These are phyloP conservation scores for Coprinopsis marcescibilis DNA, from an alignment of 768 basidiomycete species.

Conservation along the genomic window DNA sequence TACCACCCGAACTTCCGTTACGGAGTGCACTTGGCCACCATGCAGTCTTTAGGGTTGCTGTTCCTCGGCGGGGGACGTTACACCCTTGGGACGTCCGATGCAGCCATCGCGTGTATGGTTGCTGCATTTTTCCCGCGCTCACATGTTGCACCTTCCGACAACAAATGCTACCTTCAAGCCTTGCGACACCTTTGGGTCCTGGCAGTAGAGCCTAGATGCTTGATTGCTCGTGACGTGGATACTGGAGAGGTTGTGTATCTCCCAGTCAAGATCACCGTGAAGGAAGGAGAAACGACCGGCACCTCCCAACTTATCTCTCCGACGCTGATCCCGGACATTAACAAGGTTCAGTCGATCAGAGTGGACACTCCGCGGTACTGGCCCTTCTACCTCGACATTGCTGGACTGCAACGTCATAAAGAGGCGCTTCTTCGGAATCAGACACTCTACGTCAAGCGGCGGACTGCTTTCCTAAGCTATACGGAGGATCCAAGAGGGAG, in stretches of 20 bases:
- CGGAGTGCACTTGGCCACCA: slow-evolving; percentile 84
- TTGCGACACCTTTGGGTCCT: slow-evolving; percentile 95
- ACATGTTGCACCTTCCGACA: slow-evolving; percentile 73
- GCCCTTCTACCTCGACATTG: slow-evolving; percentile 83
- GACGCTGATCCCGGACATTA: slow-evolving; percentile 86
- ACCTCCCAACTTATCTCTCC: slow-evolving; percentile 83
- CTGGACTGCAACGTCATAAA: slow-evolving; percentile 60
- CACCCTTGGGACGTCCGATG: slow-evolving; percentile 87
- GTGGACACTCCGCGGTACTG: slow-evolving; percentile 95
- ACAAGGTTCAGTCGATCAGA: slow-evolving; percentile 72
- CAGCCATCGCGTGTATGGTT: slow-evolving; percentile 86
- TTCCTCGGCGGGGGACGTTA: slow-evolving; percentile 92
- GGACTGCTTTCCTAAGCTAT: slow-evolving; percentile 90
- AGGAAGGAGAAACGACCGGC: slow-evolving; percentile 56
- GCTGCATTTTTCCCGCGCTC: slow-evolving; percentile 91
- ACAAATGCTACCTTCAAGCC: slow-evolving; percentile 87
- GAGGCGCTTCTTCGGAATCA: slow-evolving; percentile 66
- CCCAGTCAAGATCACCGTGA: slow-evolving; percentile 81
- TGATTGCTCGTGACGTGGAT: slow-evolving; percentile 90
- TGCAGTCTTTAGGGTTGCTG: slow-evolving; percentile 84
- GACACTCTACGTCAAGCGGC: slow-evolving; percentile 87
- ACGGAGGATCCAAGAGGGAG: slow-evolving; percentile 92
- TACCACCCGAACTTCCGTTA: slow-evolving; percentile 69
- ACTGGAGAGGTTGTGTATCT: slow-evolving; percentile 87
- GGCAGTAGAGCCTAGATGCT: slow-evolving; percentile 89